Evolutionary conservation across 805 yeast genomes (phyloP), one percentile per base, ranked within the genome.

Genomic region (Lipomyces anomalus): DNA sequence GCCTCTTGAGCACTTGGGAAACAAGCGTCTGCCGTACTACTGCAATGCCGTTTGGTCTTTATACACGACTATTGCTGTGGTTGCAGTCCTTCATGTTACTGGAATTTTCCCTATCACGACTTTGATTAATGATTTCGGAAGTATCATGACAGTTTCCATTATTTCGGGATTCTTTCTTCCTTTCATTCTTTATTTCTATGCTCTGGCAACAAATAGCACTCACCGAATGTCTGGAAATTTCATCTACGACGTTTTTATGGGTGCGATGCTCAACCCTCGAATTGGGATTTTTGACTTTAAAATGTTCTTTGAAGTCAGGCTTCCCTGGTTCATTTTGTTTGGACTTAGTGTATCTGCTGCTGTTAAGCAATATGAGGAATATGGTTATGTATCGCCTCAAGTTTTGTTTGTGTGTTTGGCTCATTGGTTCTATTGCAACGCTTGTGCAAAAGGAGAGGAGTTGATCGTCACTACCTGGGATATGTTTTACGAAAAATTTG

Each of bases 401-500:
- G 80, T 86, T 37, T 70, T 72, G 38, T 79, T 83, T 53, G 72
- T 88, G 33, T 67, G 85, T 55, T 69, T 83, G 49, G 97, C 95
- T 11, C 94, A 90, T 65, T 92, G 94, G 84, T 71, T 88, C 40
- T 92, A 92, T 62, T 95, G 95, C 50, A 90, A 92, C 62, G 96
- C 97, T 2, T 90, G 97, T 67, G 82, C 95, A 46, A 92, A 92
- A 68, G 98, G 97, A 58, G 98, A 92, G 69, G 97, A 92, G 65
- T 72, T 90, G 59, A 92, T 92, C 64, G 95, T 89, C 52, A 95
- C 97, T 58, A 84, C 95, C 17, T 92, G 98, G 97, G 98, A 92
- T 67, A 90, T 92, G 97, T 96, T 95, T 26, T 92, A 92, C 67
- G 98, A 92, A 67, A 92, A 92, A 69, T 92, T 92, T 60, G 98